phyloP scores from a whole-genome alignment of 805 yeast species.

The Candida odintsovae region DNA sequence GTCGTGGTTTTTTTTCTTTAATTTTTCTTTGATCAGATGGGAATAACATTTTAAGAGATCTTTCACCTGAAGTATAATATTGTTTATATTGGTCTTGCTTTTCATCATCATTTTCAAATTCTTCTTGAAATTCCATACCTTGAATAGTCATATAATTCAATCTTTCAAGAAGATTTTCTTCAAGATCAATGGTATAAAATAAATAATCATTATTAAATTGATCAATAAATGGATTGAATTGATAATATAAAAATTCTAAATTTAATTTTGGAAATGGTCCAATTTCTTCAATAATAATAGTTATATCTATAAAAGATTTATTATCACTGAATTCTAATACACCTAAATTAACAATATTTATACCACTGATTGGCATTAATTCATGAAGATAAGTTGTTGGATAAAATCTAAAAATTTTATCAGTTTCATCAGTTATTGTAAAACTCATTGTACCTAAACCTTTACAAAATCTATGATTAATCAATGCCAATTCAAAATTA shows the following conservation, averaged over 20 bases:
- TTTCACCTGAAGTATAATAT: constrained; percentile 1
- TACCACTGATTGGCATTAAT: constrained; percentile 45
- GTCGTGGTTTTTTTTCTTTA: neutral
- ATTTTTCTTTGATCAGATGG: neutral
- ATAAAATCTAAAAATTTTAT: constrained; percentile 21
- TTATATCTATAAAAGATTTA: constrained; percentile 28
- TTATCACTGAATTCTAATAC: constrained; percentile 30
- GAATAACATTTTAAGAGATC: neutral
- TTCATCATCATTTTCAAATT: too few relatives aligned
- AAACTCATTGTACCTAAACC: constrained; percentile 58
- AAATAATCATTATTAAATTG: neutral
- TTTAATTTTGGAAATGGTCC: constrained; percentile 51
- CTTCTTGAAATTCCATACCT: too few relatives aligned
- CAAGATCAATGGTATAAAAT: neutral
- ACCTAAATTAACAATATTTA: constrained; percentile 47
- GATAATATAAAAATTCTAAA: constrained; percentile 37
- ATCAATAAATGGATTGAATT: neutral
- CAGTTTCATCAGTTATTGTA: constrained; percentile 32
- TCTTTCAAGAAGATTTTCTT: neutral
- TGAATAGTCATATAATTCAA: neutral
- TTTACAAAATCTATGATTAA: constrained; percentile 1
- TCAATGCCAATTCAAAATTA: constrained; percentile 16
- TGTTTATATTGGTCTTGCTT: neutral
- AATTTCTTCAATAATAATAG: constrained; percentile 48
- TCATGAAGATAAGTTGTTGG: constrained; percentile 56